A percentile compares a stretch with the other conserved stretches of the same genome.
Conservation (phyloP, 2,329 filamentous ascomycete genomes). For the Cordyceps militaris region DNA sequence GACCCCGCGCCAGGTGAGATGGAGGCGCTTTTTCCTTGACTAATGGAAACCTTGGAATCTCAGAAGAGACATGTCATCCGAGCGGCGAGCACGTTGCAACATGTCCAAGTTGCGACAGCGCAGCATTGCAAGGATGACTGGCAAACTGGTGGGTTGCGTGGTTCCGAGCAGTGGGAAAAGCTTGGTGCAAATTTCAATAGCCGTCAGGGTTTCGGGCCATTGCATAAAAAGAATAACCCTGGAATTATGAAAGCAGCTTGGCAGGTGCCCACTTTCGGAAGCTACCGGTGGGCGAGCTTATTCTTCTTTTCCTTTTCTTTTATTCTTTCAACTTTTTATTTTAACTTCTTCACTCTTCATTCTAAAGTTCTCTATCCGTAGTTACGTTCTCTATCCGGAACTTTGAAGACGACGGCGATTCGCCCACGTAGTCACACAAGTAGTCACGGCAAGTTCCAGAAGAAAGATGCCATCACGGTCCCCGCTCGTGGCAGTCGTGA, state of each 20-base stretch:
- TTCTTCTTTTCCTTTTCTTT: too few relatives aligned
- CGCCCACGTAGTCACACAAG: too few relatives aligned
- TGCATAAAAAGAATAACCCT: background rate
- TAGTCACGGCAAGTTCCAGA: background rate
- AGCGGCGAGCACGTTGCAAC: background rate
- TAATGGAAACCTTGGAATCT: background rate
- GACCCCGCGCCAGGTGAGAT: background rate
- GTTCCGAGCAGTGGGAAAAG: background rate
- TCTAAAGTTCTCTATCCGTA: too few relatives aligned
- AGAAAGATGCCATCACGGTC: background rate
- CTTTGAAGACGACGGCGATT: too few relatives aligned
- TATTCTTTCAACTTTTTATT: background rate
- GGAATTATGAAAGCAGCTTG: background rate
- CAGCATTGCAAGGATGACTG: too few relatives aligned
- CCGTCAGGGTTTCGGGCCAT: background rate
- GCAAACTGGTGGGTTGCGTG: too few relatives aligned
- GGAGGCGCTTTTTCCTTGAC: background rate
- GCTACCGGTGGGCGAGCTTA: background rate
- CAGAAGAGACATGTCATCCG: background rate
- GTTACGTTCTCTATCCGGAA: too few relatives aligned
- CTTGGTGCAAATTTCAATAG: background rate
- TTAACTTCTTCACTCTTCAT: background rate
- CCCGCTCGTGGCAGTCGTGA: background rate
- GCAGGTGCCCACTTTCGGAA: conserved; percentile 1
- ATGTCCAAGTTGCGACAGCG: background rate